Evolutionary conservation across 805 yeast genomes (phyloP).

Genomic region (Wickerhamiella domercqiae): DNA sequence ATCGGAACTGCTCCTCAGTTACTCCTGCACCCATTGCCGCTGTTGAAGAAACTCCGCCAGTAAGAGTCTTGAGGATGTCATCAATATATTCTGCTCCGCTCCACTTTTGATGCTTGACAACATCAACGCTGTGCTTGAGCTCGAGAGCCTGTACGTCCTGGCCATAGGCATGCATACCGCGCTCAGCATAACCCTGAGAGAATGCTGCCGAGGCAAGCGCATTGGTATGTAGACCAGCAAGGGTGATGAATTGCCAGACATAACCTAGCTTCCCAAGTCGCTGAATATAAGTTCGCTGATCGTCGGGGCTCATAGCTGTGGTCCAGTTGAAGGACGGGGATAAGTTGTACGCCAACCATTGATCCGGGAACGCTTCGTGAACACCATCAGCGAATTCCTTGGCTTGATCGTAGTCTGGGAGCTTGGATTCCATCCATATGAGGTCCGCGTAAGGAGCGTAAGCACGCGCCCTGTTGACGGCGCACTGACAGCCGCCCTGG

Average conservation of each 20-base stretch:
- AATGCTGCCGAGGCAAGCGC: constrained; percentile 84
- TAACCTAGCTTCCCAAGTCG: constrained; percentile 80
- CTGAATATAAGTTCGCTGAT: constrained; percentile 80
- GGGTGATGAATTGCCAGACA: constrained; percentile 94
- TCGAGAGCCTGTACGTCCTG: constrained; percentile 73
- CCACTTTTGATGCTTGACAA: constrained; percentile 97
- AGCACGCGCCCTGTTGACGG: constrained; percentile 91
- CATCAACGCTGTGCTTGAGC: constrained; percentile 80
- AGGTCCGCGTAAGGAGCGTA: constrained; percentile 89
- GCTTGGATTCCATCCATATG: constrained; percentile 96
- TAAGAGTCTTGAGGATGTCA: constrained; percentile 70
- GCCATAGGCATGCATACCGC: constrained; percentile 95
- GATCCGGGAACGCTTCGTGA: constrained; percentile 60
- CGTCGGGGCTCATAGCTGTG: constrained; percentile 72
- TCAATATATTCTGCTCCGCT: constrained; percentile 97
- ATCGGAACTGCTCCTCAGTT: constrained; percentile 76
- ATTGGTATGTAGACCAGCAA: constrained; percentile 93
- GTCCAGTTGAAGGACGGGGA: constrained; percentile 98
- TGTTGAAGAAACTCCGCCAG: constrained; percentile 89
- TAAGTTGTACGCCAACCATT: constrained; percentile 93
- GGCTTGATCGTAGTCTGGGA: constrained; percentile 88
- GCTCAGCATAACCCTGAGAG: constrained; percentile 56
- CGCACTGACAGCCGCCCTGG: constrained; percentile 93
- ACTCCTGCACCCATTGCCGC: constrained; percentile 99
- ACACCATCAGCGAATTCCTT: constrained; percentile 91